phyloP scores from a whole-genome alignment of 164 flowering plant genomes.

The Vitis amurensis region DNA sequence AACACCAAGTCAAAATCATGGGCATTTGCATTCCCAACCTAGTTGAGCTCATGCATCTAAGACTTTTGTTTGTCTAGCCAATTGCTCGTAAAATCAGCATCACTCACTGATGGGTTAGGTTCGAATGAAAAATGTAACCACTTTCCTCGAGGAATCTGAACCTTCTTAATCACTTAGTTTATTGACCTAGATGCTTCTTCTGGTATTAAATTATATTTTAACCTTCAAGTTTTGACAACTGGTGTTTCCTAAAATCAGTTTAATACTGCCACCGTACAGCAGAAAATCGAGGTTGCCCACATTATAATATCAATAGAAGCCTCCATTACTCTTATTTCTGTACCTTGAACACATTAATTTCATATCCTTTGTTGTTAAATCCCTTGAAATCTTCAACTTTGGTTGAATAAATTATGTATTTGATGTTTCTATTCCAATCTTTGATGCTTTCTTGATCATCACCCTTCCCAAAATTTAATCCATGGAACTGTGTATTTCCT shows the following conservation, averaged over 20 bases:
- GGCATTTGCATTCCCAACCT: conserved; percentile 24
- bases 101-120: conserved; percentile 14
- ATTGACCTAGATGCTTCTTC: conserved; percentile 46
- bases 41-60: conserved; percentile 31
- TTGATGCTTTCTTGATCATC: conserved; percentile 41
- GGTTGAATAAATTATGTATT: conserved; percentile 47
- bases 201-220: conserved; percentile 13
- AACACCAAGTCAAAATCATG: conserved; percentile 23
- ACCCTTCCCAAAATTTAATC: conserved; percentile 1
- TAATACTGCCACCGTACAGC: conserved; percentile 5
- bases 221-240: conserved; percentile 33
- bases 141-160: conserved; percentile 23
- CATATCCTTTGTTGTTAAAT: conserved; percentile 23
- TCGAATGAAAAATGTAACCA: background rate
- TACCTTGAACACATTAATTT: conserved; percentile 68
- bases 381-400: conserved; percentile 37
- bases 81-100: conserved; percentile 27
- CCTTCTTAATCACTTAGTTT: conserved; percentile 30
- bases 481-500: conserved; percentile 30
- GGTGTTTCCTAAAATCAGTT: conserved; percentile 21
- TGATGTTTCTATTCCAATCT: conserved; percentile 87
- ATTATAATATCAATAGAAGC: conserved; percentile 51
- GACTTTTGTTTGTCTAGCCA: conserved; percentile 33
- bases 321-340: conserved; percentile 51
- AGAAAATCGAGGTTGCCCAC: conserved; percentile 33